Evolutionary conservation across 2,329 filamentous ascomycete species (phyloP), one percentile per base, ranked within the genome.

Genomic region (Trematosphaeria pertusa): DNA sequence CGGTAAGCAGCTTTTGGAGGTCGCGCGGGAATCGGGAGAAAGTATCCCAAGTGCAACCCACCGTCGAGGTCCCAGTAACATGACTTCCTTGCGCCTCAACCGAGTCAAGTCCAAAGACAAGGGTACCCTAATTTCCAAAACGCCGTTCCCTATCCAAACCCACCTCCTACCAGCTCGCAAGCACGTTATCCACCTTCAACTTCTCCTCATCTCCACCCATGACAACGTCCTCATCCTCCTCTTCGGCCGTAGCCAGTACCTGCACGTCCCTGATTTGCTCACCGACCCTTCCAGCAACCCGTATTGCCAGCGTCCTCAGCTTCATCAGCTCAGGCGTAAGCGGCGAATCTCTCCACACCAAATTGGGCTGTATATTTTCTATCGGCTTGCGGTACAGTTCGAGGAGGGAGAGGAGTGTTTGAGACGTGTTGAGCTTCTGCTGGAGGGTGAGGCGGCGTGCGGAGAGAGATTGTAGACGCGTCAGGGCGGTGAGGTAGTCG

Each of bases 271-370:
- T 65, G 43, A 64, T 64, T 43, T 38, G 58, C 49, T 70, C 67
- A 1, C 48, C 61, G 2, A 73, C 55, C 39, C 71, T 60, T 4
- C 65, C 70, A 3, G 65, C 65, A 22, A 74, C 71, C 9, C 72
- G 49, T 31, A 73, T 67, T 10, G 69, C 67, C 51, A 91, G 69
- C 54, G 85, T 75, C 24, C 85, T 80, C 80, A 87, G 88, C 52
- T 79, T 81, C 65, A 85, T 81, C 43, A 91, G 73, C 70, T 90
- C 87, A 42, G 74, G 75, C 63, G 87, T 86, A 8, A 91, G 68
- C 37, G 84, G 80, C 1, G 85, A 84, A 62, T 87, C 81, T 22
- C 81, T 80, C 39, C 83, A 86, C 1, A 87, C 78, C 3, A 91
- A 68, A 63, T 89, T 89, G 47, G 83, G 80, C 65, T 91, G 87